Evolutionary conservation across 768 basidiomycete genomes (phyloP).

Genomic region (Lentinula guzmanii): DNA sequence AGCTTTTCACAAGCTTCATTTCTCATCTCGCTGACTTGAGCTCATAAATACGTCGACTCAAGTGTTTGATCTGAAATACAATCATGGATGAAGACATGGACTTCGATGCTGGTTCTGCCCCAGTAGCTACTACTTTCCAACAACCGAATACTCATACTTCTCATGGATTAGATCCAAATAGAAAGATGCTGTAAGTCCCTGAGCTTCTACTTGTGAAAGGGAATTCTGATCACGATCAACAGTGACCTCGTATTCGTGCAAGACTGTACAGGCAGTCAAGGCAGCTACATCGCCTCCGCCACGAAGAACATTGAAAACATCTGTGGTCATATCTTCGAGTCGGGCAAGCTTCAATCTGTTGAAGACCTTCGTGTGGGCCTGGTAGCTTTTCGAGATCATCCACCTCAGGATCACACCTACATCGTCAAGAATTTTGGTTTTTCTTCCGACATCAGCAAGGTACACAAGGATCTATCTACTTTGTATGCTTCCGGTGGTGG

Average conservation of each 20-base stretch:
- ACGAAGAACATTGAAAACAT: slow-evolving; percentile 97
- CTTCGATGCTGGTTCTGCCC: slow-evolving; percentile 38
- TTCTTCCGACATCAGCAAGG: slow-evolving; percentile 83
- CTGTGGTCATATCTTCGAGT: slow-evolving; percentile 90
- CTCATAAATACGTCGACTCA: neutral
- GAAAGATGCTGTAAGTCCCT: slow-evolving; percentile 70
- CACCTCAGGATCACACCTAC: slow-evolving; percentile 95
- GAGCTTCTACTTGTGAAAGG: slow-evolving; percentile 6
- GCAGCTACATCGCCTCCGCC: slow-evolving; percentile 86
- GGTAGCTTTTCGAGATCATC: slow-evolving; percentile 93
- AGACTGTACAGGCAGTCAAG: slow-evolving; percentile 91
- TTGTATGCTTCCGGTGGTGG: slow-evolving; percentile 89
- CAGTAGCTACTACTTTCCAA: slow-evolving; percentile 20
- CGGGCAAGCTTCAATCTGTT: slow-evolving; percentile 78
- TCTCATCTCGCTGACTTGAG: neutral
- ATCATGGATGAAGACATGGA: slow-evolving; percentile 83
- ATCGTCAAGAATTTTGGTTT: slow-evolving; percentile 92
- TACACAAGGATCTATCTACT: slow-evolving; percentile 76
- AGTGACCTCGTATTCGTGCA: slow-evolving; percentile 95
- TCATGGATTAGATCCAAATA: slow-evolving; percentile 24
- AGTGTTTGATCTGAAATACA: slow-evolving; percentile 1
- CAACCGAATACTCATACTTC: neutral
- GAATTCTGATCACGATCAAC: slow-evolving; percentile 10
- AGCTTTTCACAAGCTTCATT: neutral
- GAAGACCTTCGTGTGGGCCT: slow-evolving; percentile 92